A percentile compares a stretch with the other conserved stretches of the same genome.
These are phyloP conservation scores for Phaeodactylum tricornutum DNA, from an alignment of 108 stramenopile species.

Conservation along the genomic window DNA sequence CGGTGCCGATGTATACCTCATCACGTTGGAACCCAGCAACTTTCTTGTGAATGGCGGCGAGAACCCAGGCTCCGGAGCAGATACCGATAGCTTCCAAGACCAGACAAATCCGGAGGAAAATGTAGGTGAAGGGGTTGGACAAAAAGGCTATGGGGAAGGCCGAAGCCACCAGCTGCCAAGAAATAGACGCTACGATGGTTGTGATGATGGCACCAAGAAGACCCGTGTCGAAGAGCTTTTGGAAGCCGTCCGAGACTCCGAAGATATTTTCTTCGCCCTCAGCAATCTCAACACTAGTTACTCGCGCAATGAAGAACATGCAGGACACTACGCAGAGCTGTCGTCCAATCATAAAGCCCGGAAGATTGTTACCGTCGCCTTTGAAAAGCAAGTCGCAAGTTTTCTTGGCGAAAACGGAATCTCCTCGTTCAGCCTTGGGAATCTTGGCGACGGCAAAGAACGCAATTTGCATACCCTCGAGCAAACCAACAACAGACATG, in stretches of 20 bases:
- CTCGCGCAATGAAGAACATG: conserved; percentile 22
- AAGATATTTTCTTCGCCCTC: conserved; percentile 41
- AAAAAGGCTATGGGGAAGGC: conserved; percentile 48
- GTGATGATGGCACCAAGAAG: conserved; percentile 65
- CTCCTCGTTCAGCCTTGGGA: conserved; percentile 19
- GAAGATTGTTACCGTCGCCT: conserved; percentile 49
- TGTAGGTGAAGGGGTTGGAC: conserved; percentile 41
- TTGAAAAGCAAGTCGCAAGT: conserved; percentile 37
- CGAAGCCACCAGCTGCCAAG: conserved; percentile 47
- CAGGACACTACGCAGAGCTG: conserved; percentile 22
- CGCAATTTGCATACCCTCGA: conserved; percentile 87
- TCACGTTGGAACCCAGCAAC: conserved; percentile 27
- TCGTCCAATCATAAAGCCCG: conserved; percentile 52
- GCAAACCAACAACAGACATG: conserved; percentile 60
- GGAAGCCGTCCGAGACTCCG: conserved; percentile 33
- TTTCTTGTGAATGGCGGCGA: conserved; percentile 39
- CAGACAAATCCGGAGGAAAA: conserved; percentile 31
- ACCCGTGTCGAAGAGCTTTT: conserved; percentile 56
- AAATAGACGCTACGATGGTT: conserved; percentile 50
- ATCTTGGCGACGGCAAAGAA: conserved; percentile 70
- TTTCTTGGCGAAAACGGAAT: conserved; percentile 11
- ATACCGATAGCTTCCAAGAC: conserved; percentile 40
- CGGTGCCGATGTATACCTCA: conserved; percentile 52
- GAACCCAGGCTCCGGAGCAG: conserved; percentile 35
- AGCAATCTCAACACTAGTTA: conserved; percentile 14